Percentiles rank a stretch among this genome's conserved stretches.
These are phyloP conservation scores for Claviceps sp. DNA, from an alignment of 2,329 filamentous ascomycete genomes.

Conservation along the genomic window DNA sequence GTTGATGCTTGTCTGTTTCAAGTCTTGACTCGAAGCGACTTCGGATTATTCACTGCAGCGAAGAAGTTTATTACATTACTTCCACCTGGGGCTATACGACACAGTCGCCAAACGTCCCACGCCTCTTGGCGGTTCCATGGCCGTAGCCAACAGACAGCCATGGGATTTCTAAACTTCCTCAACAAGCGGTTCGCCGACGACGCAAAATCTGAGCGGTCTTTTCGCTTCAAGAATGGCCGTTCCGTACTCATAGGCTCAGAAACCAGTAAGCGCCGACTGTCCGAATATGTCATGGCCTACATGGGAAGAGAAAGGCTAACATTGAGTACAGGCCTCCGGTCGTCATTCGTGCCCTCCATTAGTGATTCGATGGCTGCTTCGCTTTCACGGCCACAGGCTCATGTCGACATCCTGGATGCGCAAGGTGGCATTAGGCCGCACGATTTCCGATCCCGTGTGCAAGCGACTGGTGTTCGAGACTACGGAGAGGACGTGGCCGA, in stretches of 20 bases:
- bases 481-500: slow-evolving; percentile 50
- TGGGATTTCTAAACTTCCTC: slow-evolving; percentile 5
- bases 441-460: slow-evolving; percentile 31
- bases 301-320: not conserved
- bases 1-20: not conserved
- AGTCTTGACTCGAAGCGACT: not conserved
- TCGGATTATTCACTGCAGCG: not conserved
- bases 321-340: not conserved
- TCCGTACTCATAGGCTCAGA: not conserved
- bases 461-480: slow-evolving; percentile 33
- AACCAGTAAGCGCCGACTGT: not conserved
- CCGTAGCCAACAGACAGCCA: not conserved
- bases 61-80: not conserved
- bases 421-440: slow-evolving; percentile 25
- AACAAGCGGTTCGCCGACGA: slow-evolving; percentile 1
- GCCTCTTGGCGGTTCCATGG: not conserved
- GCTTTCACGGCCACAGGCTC: not conserved
- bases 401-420: slow-evolving; percentile 15
- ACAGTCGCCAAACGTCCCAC: not conserved
- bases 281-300: not conserved
- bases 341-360: not conserved
- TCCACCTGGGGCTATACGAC: not conserved
- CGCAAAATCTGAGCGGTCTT: not conserved
- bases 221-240: slow-evolving; percentile 1
- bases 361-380: not conserved